Conservation (phyloP, 2,329 filamentous ascomycete species). For the Fusarium sp. region DNA sequence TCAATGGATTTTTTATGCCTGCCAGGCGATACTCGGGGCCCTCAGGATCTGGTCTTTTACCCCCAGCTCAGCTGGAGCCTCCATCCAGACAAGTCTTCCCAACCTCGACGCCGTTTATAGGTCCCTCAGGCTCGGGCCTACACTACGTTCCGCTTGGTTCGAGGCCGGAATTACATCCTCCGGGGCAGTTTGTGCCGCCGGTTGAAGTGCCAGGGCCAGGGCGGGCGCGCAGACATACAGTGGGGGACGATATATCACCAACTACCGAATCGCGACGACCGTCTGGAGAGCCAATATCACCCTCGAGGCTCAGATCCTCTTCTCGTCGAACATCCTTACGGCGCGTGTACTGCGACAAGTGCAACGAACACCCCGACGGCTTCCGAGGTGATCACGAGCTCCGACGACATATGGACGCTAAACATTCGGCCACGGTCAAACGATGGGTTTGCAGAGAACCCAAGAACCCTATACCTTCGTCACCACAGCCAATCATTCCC, state of each 20-base stretch:
- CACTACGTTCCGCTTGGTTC: conserved; percentile 22
- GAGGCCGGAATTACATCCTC: conserved; percentile 24
- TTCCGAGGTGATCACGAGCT: conserved; percentile 93
- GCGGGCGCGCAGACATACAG: conserved; percentile 37
- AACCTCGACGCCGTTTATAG: conserved; percentile 17
- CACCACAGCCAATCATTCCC: conserved; percentile 61
- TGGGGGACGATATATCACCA: conserved; percentile 38
- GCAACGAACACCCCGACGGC: conserved; percentile 83
- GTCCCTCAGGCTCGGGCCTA: conserved; percentile 16
- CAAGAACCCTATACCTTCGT: conserved; percentile 47
- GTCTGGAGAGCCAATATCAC: conserved; percentile 56
- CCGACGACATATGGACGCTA: conserved; percentile 72
- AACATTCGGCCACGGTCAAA: conserved; percentile 65
- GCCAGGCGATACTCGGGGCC: conserved; percentile 15
- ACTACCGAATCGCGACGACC: conserved; percentile 39
- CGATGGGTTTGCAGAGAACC: conserved; percentile 68
- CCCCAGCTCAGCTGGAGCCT: conserved; percentile 21
- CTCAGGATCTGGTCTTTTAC: conserved; percentile 12
- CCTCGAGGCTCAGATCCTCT: conserved; percentile 49
- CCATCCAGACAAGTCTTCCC: conserved; percentile 21
- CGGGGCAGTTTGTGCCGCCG: conserved; percentile 21
- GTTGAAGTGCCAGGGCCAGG: conserved; percentile 29
- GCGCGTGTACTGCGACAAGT: conserved; percentile 81
- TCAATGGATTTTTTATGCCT: conserved; percentile 49
- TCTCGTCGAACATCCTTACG: conserved; percentile 69